These are phyloP conservation scores for Acer yangbiense DNA, from an alignment of 345 rosid species.

Conservation along the genomic window DNA sequence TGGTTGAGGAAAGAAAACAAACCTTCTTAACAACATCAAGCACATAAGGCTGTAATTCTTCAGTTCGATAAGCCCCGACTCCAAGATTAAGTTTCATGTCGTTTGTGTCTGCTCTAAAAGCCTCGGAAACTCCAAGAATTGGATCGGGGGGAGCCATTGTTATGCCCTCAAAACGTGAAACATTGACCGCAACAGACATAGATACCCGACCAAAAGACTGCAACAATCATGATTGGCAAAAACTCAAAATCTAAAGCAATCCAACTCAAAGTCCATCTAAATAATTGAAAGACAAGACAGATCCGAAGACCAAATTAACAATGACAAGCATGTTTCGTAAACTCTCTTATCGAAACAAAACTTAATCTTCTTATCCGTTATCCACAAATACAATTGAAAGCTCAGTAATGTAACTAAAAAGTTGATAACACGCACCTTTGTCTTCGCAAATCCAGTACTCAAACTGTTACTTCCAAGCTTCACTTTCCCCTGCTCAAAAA, in stretches of 20 bases:
- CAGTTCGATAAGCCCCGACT: slow-evolving; percentile 95
- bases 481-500: slow-evolving; percentile 49
- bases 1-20: slow-evolving; percentile 1
- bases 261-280: not conserved
- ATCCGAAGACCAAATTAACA: not conserved
- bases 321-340: not conserved
- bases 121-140: slow-evolving; percentile 95
- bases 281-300: not conserved
- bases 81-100: slow-evolving; percentile 97
- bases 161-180: slow-evolving; percentile 81
- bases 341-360: not conserved
- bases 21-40: slow-evolving; percentile 97
- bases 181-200: slow-evolving; percentile 65
- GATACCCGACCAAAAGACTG: slow-evolving; percentile 65
- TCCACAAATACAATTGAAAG: not conserved
- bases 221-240: slow-evolving; percentile 26
- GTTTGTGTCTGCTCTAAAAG: slow-evolving; percentile 79
- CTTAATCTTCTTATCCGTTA: not conserved
- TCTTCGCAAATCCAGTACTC: slow-evolving; percentile 32
- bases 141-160: slow-evolving; percentile 99
- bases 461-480: slow-evolving; percentile 52
- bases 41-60: slow-evolving; percentile 93
- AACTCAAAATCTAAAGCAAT: slow-evolving; percentile 3
- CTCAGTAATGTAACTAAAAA: not conserved
- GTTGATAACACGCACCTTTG: slow-evolving; percentile 44